These are phyloP conservation scores for Elaeis guineensis DNA, from an alignment of 176 grass and related monocot genomes.

Conservation along the genomic window DNA sequence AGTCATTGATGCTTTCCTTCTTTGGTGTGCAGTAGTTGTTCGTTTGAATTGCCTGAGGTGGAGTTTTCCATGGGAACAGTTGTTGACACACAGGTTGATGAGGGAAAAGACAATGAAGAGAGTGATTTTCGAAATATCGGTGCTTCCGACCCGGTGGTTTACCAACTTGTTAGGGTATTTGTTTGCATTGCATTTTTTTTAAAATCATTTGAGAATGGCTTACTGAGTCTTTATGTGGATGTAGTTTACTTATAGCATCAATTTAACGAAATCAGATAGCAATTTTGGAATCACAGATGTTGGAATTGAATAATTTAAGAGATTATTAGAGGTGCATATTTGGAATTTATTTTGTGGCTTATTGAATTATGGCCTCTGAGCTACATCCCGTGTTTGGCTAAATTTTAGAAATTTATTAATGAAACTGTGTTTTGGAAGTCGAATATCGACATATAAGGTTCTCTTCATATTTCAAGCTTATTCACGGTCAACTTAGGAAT, in stretches of 20 bases:
- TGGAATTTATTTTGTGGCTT: no score
- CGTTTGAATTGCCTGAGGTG: conserved; percentile 42
- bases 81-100: conserved; percentile 17
- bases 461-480: no score
- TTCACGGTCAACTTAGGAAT: no score
- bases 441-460: no score
- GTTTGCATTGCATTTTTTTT: conserved; percentile 10
- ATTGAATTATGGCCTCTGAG: no score
- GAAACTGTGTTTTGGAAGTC: no score
- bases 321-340: no score
- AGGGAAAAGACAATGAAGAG: conserved; percentile 41
- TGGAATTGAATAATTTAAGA: no score
- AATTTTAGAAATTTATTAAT: no score
- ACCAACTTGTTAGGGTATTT: conserved; percentile 94
- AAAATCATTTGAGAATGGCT: not conserved
- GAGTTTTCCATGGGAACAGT: conserved; percentile 51
- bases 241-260: not conserved
- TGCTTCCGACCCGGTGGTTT: conserved; percentile 63
- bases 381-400: no score
- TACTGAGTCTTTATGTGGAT: conserved; percentile 10
- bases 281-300: no score
- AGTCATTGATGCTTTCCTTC: not conserved
- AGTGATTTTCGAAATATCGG: conserved; percentile 37
- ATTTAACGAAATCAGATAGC: no score
- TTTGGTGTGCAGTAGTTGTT: not conserved